Evolutionary conservation across 164 flowering plant species (phyloP), one percentile per base, ranked within the genome.

Genomic region (Pachysandra terminalis): DNA sequence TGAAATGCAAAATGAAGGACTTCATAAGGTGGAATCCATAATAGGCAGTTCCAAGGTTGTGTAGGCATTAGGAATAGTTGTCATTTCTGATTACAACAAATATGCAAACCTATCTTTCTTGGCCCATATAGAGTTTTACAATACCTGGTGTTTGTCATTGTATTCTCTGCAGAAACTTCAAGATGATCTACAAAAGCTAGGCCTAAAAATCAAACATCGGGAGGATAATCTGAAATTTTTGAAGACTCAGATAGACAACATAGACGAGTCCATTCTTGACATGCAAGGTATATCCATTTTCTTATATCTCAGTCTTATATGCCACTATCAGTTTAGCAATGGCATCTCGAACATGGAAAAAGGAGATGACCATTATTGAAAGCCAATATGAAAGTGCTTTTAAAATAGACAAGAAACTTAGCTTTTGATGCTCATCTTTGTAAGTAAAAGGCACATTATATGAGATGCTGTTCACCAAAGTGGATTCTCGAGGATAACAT

Each of bases 201-300:
- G 96, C 24, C 56, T 64, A 26, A 84, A 78, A 79, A 86, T 91
- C 59, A 90, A 90, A 63, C 80, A 79, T 64, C 91, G 87, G 57
- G 97, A 94, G 73, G 90, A 88, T 19, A 87, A 84, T 70, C 25
- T 88, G 55, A 83, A 65, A 62, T 70, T 75, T 73, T 68, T 91
- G 69, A 90, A 79, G 77, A 59, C 61, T 71, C 82, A 84, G 73
- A 75, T 54, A 54, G 74, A 74, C 74, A 74, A 69, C 49, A 68
- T 88, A 59, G 95, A 91, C 35, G 90, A 84, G 26, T 77, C 86
- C 37, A 93, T 90, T 75, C 78, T 88, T 66, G 92, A 89, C 61
- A 63, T 83, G 83, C 92, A 89, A 82, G 98, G 98, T 90, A 68
- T 64, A 23, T 61, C 64, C 15, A 19, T 25, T 23, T 15, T 51